phyloP scores from a whole-genome alignment of 441 rosid genomes.

The Populus hybrid region DNA sequence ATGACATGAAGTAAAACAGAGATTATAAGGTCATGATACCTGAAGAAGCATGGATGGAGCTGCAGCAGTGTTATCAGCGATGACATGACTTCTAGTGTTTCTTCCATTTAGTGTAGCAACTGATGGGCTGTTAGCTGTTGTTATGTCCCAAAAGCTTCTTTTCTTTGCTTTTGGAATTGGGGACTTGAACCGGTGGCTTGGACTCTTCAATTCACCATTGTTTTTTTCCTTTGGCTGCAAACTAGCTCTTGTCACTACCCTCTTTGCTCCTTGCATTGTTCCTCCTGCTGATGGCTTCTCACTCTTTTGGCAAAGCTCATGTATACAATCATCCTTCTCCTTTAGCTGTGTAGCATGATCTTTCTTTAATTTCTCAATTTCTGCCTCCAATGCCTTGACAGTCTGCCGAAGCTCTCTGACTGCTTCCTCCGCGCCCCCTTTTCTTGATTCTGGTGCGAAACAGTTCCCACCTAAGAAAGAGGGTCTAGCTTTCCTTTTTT shows the following conservation, averaged over 20 bases:
- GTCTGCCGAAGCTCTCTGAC: conserved; percentile 56
- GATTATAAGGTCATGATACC: conserved; percentile 32
- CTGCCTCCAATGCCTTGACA: conserved; percentile 63
- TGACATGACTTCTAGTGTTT: conserved; percentile 70
- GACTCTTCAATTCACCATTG: conserved; percentile 63
- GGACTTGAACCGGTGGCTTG: conserved; percentile 70
- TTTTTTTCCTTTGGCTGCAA: conserved; percentile 53
- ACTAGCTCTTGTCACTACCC: conserved; percentile 57
- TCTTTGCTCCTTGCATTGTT: conserved; percentile 38
- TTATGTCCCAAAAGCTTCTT: conserved; percentile 91
- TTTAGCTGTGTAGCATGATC: conserved; percentile 62
- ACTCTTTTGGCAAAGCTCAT: conserved; percentile 44
- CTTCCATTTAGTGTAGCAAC: conserved; percentile 47
- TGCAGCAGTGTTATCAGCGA: conserved; percentile 36
- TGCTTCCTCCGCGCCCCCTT: conserved; percentile 46
- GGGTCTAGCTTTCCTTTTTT: conserved; percentile 54
- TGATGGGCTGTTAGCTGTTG: conserved; percentile 73
- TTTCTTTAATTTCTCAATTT: conserved; percentile 72
- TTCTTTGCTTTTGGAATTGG: conserved; percentile 73
- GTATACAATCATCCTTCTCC: conserved; percentile 66
- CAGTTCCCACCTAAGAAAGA: conserved; percentile 66
- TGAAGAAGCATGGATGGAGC: conserved; percentile 92
- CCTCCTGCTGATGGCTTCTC: conserved; percentile 37
- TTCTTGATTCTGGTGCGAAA: conserved; percentile 74
- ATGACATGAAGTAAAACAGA: background rate